Conservation (phyloP, 2,329 filamentous ascomycete genomes). For the Aspergillus floridensis region DNA sequence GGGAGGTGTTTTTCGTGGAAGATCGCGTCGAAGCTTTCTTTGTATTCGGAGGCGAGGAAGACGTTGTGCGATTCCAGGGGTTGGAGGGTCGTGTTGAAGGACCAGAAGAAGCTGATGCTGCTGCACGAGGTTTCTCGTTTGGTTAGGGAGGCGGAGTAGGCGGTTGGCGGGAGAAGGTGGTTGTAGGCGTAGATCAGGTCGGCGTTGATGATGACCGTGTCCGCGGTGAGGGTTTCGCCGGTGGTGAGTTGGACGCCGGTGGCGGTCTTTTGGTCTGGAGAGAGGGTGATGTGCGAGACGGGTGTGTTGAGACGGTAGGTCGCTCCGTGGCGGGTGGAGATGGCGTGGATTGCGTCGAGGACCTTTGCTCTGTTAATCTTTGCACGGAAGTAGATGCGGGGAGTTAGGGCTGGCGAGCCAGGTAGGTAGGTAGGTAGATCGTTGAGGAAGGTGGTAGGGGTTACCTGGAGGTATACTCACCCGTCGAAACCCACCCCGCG, state of each 20-base stretch:
- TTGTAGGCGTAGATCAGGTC: constrained; percentile 74
- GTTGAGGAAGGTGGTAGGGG: constrained; percentile 13
- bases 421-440: no score
- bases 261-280: constrained; percentile 34
- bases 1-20: constrained; percentile 69
- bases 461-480: constrained; percentile 20
- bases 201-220: constrained; percentile 68
- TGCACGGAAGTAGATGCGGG: background rate
- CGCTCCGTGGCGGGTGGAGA: constrained; percentile 62
- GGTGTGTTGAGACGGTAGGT: constrained; percentile 60
- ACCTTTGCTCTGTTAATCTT: constrained; percentile 36
- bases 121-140: constrained; percentile 57
- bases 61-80: constrained; percentile 71
- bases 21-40: constrained; percentile 71
- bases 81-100: constrained; percentile 45
- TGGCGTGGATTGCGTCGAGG: constrained; percentile 60
- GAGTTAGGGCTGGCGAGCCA: no score
- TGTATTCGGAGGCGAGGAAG: constrained; percentile 71
- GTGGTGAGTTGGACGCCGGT: background rate
- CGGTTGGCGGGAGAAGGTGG: constrained; percentile 57
- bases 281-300: constrained; percentile 56
- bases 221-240: constrained; percentile 55
- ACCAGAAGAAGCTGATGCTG: constrained; percentile 73
- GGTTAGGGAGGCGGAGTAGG: constrained; percentile 29
- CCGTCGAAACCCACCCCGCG: constrained; percentile 63